A percentile compares a stretch with the other conserved stretches of the same genome.
These are phyloP conservation scores for Calendula officinalis DNA, from an alignment of 129 eudicot species.

Conservation along the genomic window DNA sequence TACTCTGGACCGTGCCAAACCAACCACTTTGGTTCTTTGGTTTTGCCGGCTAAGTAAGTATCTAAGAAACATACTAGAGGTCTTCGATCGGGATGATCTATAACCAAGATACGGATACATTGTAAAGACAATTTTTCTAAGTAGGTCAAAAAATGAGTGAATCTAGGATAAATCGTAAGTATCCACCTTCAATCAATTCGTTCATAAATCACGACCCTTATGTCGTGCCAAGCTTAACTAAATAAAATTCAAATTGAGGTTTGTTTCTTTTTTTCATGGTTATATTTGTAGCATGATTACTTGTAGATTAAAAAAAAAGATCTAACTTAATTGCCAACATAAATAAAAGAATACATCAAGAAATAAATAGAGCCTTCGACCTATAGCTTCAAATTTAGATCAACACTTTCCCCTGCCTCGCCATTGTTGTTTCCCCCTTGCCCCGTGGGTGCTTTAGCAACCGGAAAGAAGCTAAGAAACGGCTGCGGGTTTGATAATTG, in stretches of 20 bases:
- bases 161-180: constrained; percentile 12
- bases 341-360: constrained; percentile 2
- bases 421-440: constrained; percentile 29
- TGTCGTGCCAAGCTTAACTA: constrained; percentile 6
- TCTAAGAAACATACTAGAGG: too few species aligned
- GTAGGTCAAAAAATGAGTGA: not conserved
- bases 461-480: constrained; percentile 55
- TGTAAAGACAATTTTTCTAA: not conserved
- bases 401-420: constrained; percentile 52
- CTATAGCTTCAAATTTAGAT: constrained; percentile 60
- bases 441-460: constrained; percentile 28
- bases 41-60: too few species aligned
- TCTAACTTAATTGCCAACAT: constrained; percentile 5
- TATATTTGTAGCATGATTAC: constrained; percentile 7
- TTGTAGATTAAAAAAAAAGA: constrained; percentile 1
- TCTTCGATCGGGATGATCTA: not conserved
- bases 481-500: constrained; percentile 36
- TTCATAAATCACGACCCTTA: constrained; percentile 12
- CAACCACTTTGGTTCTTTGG: too few species aligned
- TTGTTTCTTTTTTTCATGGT: constrained; percentile 18
- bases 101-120: not conserved
- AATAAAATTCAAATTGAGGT: constrained; percentile 1
- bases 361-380: constrained; percentile 10
- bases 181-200: constrained; percentile 17
- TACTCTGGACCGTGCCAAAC: too few species aligned